Evolutionary conservation across 139 green algal genomes (phyloP).

Genomic region (Chlamydomonas asymmetrica): DNA sequence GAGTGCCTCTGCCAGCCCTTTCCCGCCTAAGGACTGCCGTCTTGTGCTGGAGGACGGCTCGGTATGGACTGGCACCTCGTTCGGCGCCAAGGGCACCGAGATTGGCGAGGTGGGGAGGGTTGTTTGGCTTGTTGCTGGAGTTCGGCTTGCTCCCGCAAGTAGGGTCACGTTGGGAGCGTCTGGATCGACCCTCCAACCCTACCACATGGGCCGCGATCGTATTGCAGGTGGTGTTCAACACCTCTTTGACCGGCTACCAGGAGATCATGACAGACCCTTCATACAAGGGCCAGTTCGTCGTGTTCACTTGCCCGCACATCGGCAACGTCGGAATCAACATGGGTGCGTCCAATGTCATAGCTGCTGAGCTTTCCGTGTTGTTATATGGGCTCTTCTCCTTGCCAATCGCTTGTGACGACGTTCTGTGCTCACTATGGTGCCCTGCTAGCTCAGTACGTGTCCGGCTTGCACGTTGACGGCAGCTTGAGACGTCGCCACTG

Average conservation of each 20-base stretch:
- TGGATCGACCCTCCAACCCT: too few species aligned
- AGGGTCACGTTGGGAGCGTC: too few species aligned
- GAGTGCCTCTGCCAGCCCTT: neutral
- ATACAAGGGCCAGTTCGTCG: conserved; percentile 97
- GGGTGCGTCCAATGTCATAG: conserved; percentile 40
- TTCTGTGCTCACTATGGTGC: neutral
- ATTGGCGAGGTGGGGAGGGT: conserved; percentile 66
- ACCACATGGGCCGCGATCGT: too few species aligned
- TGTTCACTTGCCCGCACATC: conserved; percentile 97
- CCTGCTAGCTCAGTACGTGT: neutral
- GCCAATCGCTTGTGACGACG: too few species aligned
- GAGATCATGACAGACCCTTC: conserved; percentile 98
- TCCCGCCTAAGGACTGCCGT: conserved; percentile 55
- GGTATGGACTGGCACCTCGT: conserved; percentile 84
- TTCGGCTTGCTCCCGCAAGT: too few species aligned
- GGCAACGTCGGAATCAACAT: conserved; percentile 97
- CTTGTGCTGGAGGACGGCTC: conserved; percentile 95
- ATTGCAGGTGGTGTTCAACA: conserved; percentile 99
- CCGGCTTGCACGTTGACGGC: neutral
- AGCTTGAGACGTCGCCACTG: too few species aligned
- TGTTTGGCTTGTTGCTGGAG: too few species aligned
- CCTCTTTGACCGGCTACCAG: conserved; percentile 91
- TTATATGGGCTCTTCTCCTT: neutral
- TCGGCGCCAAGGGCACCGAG: conserved; percentile 85
- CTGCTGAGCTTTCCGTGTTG: neutral